A percentile compares a stretch with the other conserved stretches of the same genome.
Conservation (phyloP, 2,329 filamentous ascomycete genomes). For the Xylariales sp. region DNA sequence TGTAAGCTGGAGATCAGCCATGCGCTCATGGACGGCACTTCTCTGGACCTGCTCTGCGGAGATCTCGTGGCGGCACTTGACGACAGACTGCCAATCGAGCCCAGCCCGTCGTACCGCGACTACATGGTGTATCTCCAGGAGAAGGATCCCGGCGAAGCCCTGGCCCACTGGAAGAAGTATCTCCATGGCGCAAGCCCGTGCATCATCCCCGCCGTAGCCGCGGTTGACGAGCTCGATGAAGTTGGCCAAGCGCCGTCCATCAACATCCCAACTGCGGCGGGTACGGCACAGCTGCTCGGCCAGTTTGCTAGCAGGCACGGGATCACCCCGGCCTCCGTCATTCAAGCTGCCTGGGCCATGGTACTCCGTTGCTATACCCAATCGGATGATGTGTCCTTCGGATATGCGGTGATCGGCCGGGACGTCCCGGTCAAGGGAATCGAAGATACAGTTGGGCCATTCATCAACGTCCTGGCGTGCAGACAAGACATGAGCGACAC, state of each 20-base stretch:
- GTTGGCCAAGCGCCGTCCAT: slow-evolving; percentile 7
- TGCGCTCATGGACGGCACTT: slow-evolving; percentile 6
- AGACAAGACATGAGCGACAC: slow-evolving; percentile 1
- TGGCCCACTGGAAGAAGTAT: slow-evolving; percentile 4
- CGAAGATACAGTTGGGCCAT: slow-evolving; percentile 4
- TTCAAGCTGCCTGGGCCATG: slow-evolving; percentile 8
- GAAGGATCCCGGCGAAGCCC: not conserved
- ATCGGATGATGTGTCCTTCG: slow-evolving; percentile 4
- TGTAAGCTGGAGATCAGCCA: slow-evolving; percentile 9
- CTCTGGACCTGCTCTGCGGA: slow-evolving; percentile 3
- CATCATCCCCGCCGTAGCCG: slow-evolving; percentile 5
- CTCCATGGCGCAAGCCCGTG: slow-evolving; percentile 7
- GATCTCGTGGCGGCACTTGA: slow-evolving; percentile 4
- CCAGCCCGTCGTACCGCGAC: no score
- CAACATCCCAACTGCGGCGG: not conserved
- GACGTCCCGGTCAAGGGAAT: slow-evolving; percentile 4
- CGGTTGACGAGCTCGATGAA: not conserved
- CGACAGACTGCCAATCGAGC: not conserved
- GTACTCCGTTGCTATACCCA: not conserved
- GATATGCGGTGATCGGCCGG: not conserved
- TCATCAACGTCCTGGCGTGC: slow-evolving; percentile 6
- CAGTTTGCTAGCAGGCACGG: slow-evolving; percentile 1
- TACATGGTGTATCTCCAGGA: slow-evolving; percentile 3
- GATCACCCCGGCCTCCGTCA: slow-evolving; percentile 5
- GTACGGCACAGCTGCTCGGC: slow-evolving; percentile 4